These are phyloP conservation scores for Coemansia interrupta DNA, from an alignment of 192 early-diverging fungal species.

Conservation along the genomic window DNA sequence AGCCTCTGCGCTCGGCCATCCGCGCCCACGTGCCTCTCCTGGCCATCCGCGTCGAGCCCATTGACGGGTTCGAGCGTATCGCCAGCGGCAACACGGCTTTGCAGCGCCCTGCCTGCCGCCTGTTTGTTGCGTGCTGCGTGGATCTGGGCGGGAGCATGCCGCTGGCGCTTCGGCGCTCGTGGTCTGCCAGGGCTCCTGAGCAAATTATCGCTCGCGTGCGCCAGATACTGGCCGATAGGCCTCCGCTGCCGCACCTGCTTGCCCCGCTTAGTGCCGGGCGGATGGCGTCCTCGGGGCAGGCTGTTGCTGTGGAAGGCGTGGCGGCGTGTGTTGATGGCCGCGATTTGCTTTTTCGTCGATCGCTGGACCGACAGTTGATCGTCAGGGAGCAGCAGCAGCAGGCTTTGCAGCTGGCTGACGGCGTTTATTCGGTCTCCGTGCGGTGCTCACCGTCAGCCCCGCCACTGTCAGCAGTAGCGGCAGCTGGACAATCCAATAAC, in stretches of 20 bases:
- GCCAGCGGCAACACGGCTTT: conserved; percentile 7
- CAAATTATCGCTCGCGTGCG: conserved; percentile 16
- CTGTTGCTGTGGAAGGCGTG: conserved; percentile 8
- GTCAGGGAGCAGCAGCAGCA: neutral
- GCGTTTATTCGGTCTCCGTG: conserved; percentile 9
- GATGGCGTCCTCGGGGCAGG: neutral
- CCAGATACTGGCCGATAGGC: neutral
- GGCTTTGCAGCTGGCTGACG: neutral
- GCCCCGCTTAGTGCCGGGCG: conserved; percentile 9
- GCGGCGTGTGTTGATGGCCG: conserved; percentile 21
- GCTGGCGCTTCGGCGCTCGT: conserved; percentile 33
- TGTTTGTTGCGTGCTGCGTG: conserved; percentile 37
- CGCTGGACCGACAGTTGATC: conserved; percentile 10
- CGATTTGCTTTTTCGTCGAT: conserved; percentile 11
- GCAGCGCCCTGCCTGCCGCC: conserved; percentile 30
- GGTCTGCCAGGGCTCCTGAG: conserved; percentile 23
- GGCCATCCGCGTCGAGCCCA: conserved; percentile 37
- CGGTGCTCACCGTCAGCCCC: conserved; percentile 18
- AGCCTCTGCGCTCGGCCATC: conserved; percentile 28
- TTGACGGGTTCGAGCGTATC: conserved; percentile 46
- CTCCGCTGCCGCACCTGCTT: conserved; percentile 15
- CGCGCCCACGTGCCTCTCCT: conserved; percentile 30
- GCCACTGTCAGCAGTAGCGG: neutral
- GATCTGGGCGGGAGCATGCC: conserved; percentile 42
- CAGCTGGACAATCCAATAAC: no score